These are phyloP conservation scores for Aureobasidium uvarum DNA, from an alignment of 2,329 filamentous ascomycete species.

Conservation along the genomic window DNA sequence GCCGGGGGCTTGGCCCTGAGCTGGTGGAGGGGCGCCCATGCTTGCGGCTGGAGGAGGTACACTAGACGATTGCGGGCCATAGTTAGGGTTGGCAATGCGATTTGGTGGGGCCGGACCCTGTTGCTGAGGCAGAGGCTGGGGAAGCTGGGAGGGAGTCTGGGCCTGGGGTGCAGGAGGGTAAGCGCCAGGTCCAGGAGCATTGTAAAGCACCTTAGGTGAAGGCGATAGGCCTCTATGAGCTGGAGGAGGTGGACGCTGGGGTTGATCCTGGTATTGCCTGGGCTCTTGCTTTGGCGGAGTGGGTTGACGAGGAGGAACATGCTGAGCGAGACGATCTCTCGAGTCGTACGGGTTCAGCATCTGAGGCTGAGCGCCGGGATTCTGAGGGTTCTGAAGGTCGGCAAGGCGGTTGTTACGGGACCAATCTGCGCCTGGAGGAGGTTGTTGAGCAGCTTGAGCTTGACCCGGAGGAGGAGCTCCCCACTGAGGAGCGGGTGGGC, in stretches of 20 bases:
- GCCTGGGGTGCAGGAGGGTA: constrained; percentile 22
- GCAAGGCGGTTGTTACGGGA: constrained; percentile 65
- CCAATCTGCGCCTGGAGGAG: constrained; percentile 60
- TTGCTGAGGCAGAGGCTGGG: constrained; percentile 38
- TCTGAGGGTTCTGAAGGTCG: constrained; percentile 65
- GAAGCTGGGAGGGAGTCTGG: constrained; percentile 49
- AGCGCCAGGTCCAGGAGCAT: constrained; percentile 50
- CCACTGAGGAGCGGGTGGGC: constrained; percentile 86
- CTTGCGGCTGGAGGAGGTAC: constrained; percentile 53
- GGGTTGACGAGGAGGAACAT: constrained; percentile 64
- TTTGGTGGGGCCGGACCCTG: constrained; percentile 33
- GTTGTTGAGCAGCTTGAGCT: constrained; percentile 52
- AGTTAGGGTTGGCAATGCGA: constrained; percentile 49
- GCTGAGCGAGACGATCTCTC: constrained; percentile 68
- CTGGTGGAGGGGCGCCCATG: constrained; percentile 54
- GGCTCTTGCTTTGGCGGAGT: constrained; percentile 64
- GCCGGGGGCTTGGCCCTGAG: constrained; percentile 59
- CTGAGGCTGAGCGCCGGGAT: constrained; percentile 58
- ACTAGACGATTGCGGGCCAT: constrained; percentile 42
- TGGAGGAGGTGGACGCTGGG: constrained; percentile 46
- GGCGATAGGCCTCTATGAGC: constrained; percentile 56
- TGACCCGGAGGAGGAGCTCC: constrained; percentile 68
- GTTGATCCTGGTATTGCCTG: constrained; percentile 49
- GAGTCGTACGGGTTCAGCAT: constrained; percentile 80
- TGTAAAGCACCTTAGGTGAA: constrained; percentile 59